Evolutionary conservation across 2,329 filamentous ascomycete species (phyloP), one percentile per base, ranked within the genome.

Genomic region (Meredithiella fracta): DNA sequence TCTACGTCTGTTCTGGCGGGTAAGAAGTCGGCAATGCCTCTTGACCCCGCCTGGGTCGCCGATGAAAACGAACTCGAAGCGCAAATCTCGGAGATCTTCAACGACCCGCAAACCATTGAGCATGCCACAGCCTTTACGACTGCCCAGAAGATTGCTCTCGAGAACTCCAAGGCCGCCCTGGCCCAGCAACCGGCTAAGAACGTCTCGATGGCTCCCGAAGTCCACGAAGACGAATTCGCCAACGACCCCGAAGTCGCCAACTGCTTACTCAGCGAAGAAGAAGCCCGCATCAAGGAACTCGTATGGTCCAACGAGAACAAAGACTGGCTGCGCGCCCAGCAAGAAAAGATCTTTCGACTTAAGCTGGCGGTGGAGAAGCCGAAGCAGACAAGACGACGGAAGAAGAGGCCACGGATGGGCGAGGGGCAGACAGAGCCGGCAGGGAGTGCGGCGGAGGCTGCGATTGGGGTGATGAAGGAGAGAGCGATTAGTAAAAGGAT

Each of bases 301-400:
- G 86, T 97, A 54, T 98, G 92, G 92, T 82, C 94, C 47, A 90
- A 91, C 59, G 83, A 90, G 65, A 97, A 98, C 68, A 89, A 92
- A 66, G 88, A 94, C 62, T 98, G 90, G 78, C 74, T 98, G 40
- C 85, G 91, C 7, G 78, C 82, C 51, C 85, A 94, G 65, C 89
- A 96, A 64, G 81, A 86, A 59, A 94, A 92, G 67, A 75, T 85
- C 5, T 83, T 94, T 57, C 79, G 85, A 40, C 78, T 82, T 58
- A 86, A 89, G 67, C 71, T 79, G 60, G 78, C 77, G 58, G 75
- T 74, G 8, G 75, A 69, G 63, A 72, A 67, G 61, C 76, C 72
- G 56, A 85, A 75, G 69, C 76, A 73, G 56, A 75, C 70, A n/a
- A 73, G 79, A 23, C 76, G 76, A 54, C 72, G 76, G 25, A 70